Evolutionary conservation across 768 basidiomycete genomes (phyloP), one percentile per base, ranked within the genome.

Genomic region (Asterophora parasitica): DNA sequence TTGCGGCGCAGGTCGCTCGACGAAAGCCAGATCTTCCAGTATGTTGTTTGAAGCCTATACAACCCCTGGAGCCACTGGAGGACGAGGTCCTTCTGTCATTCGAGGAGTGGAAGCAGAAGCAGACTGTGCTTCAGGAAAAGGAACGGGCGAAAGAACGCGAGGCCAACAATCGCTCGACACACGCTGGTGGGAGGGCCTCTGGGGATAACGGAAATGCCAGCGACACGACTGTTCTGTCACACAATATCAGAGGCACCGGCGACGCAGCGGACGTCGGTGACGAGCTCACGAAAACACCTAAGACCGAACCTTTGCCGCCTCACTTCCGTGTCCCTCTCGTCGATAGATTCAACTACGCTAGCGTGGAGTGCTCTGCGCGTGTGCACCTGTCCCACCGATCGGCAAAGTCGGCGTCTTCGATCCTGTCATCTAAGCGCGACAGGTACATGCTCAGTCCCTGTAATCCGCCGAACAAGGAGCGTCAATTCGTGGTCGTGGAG

Each of bases 361-460:
- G 82, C 43, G 62, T 84, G 49, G 95, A 97, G 64, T 99, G 96
- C 62, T 92, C 91, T 1, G 94, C 95, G 1, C 85, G 92, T 11
- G 84, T 98, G 19, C 94, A 95, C 65, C 78, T 77, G 7, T 74
- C 92, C 0, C 92, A 95, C 62, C 77, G 79, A 23, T 77, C 78
- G 2, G 86, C 92, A 27, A 92, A 92, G 59, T 91, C 88, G 1
- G 69, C 90, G 0, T 81, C 85, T 0, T 78, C 88, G 1, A 88
- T 99, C 46, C 77, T 99, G 7, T 86, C 88, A 23, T 84, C 82
- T 27, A 93, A 92, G 67, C 87, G 85, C 62, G 95, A 98, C 65
- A 73, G 83, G 54, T 98, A 98, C 74, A 95, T 98, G 96, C 85
- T 97, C 56, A 91, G 87, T 46, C 95, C 94, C 0, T 99, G 96